Evolutionary conservation across 306 rosid species (phyloP).

Genomic region (Gynostemma pentaphyllum): DNA sequence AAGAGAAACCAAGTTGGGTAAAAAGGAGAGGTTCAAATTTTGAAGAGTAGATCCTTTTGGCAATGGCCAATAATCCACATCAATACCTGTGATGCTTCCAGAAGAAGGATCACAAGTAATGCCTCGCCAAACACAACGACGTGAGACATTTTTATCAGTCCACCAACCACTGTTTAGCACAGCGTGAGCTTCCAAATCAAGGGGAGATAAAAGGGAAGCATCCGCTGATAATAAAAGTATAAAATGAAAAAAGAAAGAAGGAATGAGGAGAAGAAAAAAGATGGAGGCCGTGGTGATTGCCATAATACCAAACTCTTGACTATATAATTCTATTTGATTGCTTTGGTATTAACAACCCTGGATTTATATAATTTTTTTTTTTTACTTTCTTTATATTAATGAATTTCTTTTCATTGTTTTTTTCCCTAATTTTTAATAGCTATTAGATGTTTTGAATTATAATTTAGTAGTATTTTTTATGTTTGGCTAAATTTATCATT

Average conservation of each 20-base stretch:
- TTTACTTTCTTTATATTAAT: too few relatives aligned
- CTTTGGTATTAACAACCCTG: too few relatives aligned
- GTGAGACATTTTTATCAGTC: neutral
- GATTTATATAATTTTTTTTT: too few relatives aligned
- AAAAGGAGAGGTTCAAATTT: neutral
- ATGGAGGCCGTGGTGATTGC: too few relatives aligned
- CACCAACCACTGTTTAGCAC: neutral
- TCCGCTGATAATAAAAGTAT: neutral
- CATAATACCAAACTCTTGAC: too few relatives aligned
- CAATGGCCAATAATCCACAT: neutral
- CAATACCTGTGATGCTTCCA: neutral
- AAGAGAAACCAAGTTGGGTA: neutral
- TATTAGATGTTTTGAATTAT: too few relatives aligned
- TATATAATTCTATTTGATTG: too few relatives aligned
- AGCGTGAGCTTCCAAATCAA: neutral
- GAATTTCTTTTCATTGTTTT: too few relatives aligned
- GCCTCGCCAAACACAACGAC: neutral
- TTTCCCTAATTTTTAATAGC: too few relatives aligned
- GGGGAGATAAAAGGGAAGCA: neutral
- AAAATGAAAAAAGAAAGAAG: neutral
- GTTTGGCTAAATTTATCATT: too few relatives aligned
- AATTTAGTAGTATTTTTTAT: too few relatives aligned
- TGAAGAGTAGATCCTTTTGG: neutral
- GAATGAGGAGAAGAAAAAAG: neutral
- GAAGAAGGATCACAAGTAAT: neutral